A percentile compares a stretch with the other conserved stretches of the same genome.
Evolutionary conservation across 441 rosid species (phyloP).

Genomic region (Erodium moschatum): DNA sequence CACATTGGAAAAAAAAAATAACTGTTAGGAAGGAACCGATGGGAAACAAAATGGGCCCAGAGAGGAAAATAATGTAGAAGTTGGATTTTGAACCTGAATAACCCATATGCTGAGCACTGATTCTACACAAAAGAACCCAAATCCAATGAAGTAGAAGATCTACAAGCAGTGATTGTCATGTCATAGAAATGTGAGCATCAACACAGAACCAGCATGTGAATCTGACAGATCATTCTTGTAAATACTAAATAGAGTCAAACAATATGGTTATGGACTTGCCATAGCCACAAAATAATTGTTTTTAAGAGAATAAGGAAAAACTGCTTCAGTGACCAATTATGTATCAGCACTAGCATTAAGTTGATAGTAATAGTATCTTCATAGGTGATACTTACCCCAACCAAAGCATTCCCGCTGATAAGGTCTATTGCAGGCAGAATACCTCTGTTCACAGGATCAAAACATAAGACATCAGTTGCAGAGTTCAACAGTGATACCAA

Average conservation of each 20-base stretch:
- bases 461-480: constrained; percentile 21
- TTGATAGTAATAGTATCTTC: not conserved
- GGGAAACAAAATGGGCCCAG: not conserved
- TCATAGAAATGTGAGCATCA: not conserved
- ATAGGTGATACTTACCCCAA: constrained; percentile 50
- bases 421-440: constrained; percentile 85
- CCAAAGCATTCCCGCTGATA: constrained; percentile 39
- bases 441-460: constrained; percentile 56
- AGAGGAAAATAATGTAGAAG: not conserved
- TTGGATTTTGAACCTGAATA: constrained; percentile 56
- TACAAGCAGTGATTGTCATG: constrained; percentile 27
- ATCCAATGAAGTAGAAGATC: constrained; percentile 83
- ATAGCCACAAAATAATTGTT: not conserved
- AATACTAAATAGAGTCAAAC: not conserved
- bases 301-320: not conserved
- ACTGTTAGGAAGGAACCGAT: not conserved
- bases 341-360: not conserved
- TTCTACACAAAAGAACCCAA: constrained; percentile 66
- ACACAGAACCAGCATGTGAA: not conserved
- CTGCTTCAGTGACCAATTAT: not conserved
- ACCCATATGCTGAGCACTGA: constrained; percentile 91
- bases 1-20: constrained; percentile 20
- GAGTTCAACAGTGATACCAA: not conserved
- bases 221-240: not conserved
- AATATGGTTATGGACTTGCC: not conserved